Conservation (phyloP, 2,329 filamentous ascomycete species). For the Claviceps sp. region DNA sequence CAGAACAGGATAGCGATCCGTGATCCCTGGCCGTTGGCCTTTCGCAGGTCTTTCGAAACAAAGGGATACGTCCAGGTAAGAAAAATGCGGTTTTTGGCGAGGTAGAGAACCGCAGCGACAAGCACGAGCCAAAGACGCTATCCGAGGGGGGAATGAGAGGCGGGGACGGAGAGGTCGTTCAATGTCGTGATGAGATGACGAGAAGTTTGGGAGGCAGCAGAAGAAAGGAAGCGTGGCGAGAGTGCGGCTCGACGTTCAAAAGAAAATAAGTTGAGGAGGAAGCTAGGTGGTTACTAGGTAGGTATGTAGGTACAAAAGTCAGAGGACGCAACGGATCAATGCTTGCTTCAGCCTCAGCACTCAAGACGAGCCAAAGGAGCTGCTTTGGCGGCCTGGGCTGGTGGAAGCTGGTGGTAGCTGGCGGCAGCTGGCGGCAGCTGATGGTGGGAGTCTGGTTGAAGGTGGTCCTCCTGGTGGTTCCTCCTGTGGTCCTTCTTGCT, state of each 20-base stretch:
- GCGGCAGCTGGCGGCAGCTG: background rate
- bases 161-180: background rate
- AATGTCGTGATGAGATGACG: background rate
- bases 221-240: background rate
- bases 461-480: background rate
- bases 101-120: background rate
- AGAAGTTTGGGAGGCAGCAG: background rate
- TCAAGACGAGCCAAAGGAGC: slow-evolving; percentile 1
- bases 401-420: background rate
- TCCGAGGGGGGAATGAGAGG: background rate
- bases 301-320: background rate
- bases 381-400: slow-evolving; percentile 1
- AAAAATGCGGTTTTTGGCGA: background rate
- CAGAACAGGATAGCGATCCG: background rate
- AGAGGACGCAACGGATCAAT: background rate
- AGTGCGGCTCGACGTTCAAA: slow-evolving; percentile 5
- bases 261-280: background rate
- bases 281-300: slow-evolving; percentile 1
- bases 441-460: background rate
- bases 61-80: background rate
- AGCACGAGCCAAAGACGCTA: background rate
- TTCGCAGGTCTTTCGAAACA: background rate
- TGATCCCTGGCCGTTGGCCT: background rate
- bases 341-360: slow-evolving; percentile 7
- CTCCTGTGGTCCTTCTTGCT: too few relatives aligned